Base-by-base conservation (phyloP, 441 rosid species). In the Jatropha podagrica region DNA sequence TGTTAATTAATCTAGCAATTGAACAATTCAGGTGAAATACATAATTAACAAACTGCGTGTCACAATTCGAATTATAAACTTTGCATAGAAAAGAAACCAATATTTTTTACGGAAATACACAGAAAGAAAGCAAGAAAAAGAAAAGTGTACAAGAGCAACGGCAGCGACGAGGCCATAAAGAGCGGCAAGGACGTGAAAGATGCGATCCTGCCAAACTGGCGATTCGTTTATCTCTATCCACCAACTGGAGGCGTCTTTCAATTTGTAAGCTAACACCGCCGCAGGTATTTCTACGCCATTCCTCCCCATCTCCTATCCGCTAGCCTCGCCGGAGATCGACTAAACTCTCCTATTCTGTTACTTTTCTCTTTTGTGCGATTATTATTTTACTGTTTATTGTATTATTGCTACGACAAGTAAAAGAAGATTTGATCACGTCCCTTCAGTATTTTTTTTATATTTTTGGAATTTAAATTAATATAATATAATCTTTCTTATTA, bases 181-280 rank as follows among this genome's bases (percentile, higher is more conserved):
- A 55, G 78, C 83, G 76, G 98, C 83, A 61, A 92, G 98, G 27
- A 65, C 61, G 76, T 87, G 92, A 71, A 92, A 94, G 81, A 91
- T 85, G 72, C 93, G 93, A 85, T 89, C 94, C 84, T 94, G 98
- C 97, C 98, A 94, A 46, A 85, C 56, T 75, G 78, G 78, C 17
- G 97, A 94, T 60, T 84, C 80, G 38, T 92, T 91, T 11, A 90
- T 78, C 48, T 86, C 86, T 0, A 90, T 77, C 98, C 98, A 94
- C 96, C 93, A 92, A 76, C 48, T 84, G 80, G 83, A 80, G 65
- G 92, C 90, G 54, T 85, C 88, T 77, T 80, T 86, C 74, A 88
- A 81, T 59, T 77, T 77, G 65, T 74, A 83, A 41, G 90, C 88
- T 55, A 76, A 52, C 51, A 80, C 81, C 78, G 85, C 76, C 71